Conservation (phyloP, 371 early-diverging fungal species). For the Mycotypha africana region DNA sequence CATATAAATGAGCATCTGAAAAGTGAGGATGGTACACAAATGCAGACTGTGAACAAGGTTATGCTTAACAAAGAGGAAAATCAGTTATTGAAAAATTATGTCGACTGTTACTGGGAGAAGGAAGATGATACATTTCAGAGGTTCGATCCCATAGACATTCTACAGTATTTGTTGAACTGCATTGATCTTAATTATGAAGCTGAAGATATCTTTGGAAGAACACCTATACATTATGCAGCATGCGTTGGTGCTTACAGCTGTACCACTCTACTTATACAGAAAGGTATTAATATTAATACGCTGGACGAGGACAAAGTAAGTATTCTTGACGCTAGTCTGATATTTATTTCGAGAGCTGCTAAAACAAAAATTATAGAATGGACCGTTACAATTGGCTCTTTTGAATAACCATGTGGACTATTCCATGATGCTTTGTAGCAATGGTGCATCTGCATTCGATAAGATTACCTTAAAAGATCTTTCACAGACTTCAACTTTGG, state of each 20-base stretch:
- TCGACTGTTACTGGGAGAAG: constrained; percentile 1
- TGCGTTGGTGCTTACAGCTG: constrained; percentile 53
- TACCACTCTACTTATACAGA: constrained; percentile 34
- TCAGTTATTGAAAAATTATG: constrained; percentile 1
- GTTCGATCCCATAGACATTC: constrained; percentile 54
- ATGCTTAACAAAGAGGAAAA: constrained; percentile 4
- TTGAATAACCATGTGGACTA: constrained; percentile 47
- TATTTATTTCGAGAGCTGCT: not conserved
- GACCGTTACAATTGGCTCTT: constrained; percentile 45
- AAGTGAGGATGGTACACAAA: not conserved
- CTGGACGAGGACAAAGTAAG: constrained; percentile 44
- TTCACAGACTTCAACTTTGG: constrained; percentile 24
- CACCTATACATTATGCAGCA: constrained; percentile 60
- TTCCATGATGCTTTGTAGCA: constrained; percentile 46
- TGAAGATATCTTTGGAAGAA: constrained; percentile 38
- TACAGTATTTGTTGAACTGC: constrained; percentile 28
- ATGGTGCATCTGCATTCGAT: constrained; percentile 28
- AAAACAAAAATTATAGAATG: constrained; percentile 20
- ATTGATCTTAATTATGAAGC: constrained; percentile 19
- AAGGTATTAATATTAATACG: constrained; percentile 27
- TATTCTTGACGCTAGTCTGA: too few species aligned
- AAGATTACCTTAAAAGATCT: constrained; percentile 30
- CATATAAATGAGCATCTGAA: too few species aligned
- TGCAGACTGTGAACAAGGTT: not conserved
- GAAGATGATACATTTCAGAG: constrained; percentile 4